phyloP scores from a whole-genome alignment of 2,329 filamentous ascomycete genomes.

The Metarhizium sp. region DNA sequence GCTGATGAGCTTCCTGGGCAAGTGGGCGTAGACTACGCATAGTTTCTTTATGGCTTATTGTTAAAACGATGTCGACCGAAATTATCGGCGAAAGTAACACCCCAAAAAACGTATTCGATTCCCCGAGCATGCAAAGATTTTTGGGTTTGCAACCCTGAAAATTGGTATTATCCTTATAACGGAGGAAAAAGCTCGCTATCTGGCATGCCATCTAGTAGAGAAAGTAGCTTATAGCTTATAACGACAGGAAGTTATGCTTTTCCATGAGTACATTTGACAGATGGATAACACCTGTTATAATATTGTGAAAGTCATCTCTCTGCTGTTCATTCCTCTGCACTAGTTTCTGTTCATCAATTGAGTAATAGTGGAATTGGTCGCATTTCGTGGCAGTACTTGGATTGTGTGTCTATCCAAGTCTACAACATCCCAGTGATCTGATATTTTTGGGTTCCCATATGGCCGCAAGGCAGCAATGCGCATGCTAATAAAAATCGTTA shows the following conservation, averaged over 20 bases:
- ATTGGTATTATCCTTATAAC: not conserved
- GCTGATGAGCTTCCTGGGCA: slow-evolving; percentile 64
- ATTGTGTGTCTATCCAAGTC: slow-evolving; percentile 17
- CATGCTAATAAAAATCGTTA: slow-evolving; percentile 18
- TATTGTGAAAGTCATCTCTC: not conserved
- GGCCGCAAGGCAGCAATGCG: slow-evolving; percentile 32
- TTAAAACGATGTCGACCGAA: not conserved
- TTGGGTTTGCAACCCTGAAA: not conserved
- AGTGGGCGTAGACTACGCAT: slow-evolving; percentile 52
- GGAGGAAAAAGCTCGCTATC: not conserved
- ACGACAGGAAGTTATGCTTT: not conserved
- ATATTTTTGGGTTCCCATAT: slow-evolving; percentile 29
- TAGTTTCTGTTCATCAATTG: not conserved
- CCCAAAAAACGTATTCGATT: not conserved
- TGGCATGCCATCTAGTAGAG: not conserved
- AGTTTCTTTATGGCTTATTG: not conserved
- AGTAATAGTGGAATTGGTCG: slow-evolving; percentile 14
- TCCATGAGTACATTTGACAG: not conserved
- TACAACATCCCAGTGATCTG: slow-evolving; percentile 33
- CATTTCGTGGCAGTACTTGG: slow-evolving; percentile 23
- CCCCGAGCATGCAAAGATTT: not conserved
- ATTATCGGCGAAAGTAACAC: not conserved
- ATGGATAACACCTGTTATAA: not conserved
- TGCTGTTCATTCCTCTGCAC: not conserved
- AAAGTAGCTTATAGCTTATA: not conserved